phyloP scores from a whole-genome alignment of 1,284 basidiomycete genomes.

The Taiwanofungus camphoratus region DNA sequence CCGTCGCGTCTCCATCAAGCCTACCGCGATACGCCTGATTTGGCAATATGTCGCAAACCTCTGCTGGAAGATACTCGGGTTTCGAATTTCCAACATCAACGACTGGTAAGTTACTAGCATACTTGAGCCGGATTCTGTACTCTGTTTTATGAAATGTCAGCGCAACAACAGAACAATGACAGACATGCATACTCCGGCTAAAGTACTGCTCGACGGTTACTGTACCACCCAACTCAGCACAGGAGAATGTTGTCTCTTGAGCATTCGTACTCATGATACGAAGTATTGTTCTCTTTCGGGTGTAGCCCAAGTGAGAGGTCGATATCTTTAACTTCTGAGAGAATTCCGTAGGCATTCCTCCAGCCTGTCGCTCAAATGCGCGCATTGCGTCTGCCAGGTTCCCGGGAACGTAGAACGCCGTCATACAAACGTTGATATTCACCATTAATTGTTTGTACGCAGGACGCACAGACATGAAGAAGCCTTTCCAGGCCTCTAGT shows the following conservation, averaged over 20 bases:
- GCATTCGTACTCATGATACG: constrained; percentile 42
- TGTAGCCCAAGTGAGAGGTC: constrained; percentile 51
- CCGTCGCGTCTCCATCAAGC: constrained; percentile 48
- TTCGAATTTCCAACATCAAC: constrained; percentile 47
- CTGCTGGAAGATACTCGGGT: constrained; percentile 52
- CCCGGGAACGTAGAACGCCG: constrained; percentile 61
- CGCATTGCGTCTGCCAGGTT: constrained; percentile 53
- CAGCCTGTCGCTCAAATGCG: constrained; percentile 40
- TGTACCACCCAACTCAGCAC: constrained; percentile 42
- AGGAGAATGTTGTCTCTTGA: constrained; percentile 41
- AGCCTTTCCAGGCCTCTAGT: constrained; percentile 58
- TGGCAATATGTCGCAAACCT: constrained; percentile 58
- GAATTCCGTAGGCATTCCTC: constrained; percentile 44
- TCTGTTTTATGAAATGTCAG: constrained; percentile 32
- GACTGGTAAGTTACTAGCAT: constrained; percentile 51
- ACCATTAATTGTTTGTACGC: constrained; percentile 63
- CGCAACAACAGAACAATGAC: background rate
- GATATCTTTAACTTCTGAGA: constrained; percentile 50
- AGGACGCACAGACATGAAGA: constrained; percentile 61
- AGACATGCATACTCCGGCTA: constrained; percentile 39
- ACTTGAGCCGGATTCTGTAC: constrained; percentile 45
- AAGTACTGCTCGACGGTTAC: constrained; percentile 62
- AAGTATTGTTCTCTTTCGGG: constrained; percentile 42
- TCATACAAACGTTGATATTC: constrained; percentile 70
- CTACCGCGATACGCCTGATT: constrained; percentile 50